Percentiles rank a stretch among this genome's conserved stretches.
phyloP scores from a whole-genome alignment of 345 rosid genomes.

The Boechera retrofracta region DNA sequence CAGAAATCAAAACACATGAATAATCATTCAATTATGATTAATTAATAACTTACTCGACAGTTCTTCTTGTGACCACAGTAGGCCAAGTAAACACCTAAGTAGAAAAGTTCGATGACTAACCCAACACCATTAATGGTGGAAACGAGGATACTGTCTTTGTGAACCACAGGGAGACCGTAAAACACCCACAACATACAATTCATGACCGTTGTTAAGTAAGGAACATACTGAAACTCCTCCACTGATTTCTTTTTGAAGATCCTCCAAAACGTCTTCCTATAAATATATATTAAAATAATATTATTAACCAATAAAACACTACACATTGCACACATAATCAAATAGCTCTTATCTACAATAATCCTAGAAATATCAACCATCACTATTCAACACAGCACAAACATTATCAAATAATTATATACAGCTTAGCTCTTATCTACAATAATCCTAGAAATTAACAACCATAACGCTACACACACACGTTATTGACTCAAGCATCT shows the following conservation, averaged over 20 bases:
- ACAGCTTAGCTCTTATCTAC: background rate
- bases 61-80: constrained; percentile 39
- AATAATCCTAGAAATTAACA: background rate
- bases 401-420: background rate
- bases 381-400: background rate
- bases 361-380: background rate
- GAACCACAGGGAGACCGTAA: constrained; percentile 64
- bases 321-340: background rate
- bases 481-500: background rate
- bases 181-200: constrained; percentile 61
- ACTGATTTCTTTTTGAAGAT: constrained; percentile 51
- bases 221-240: constrained; percentile 54
- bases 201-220: constrained; percentile 53
- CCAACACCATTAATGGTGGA: constrained; percentile 54
- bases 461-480: background rate
- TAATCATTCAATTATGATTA: background rate
- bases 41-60: constrained; percentile 36
- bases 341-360: background rate
- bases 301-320: background rate
- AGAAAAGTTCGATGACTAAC: constrained; percentile 42
- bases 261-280: constrained; percentile 47
- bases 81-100: constrained; percentile 35
- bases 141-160: constrained; percentile 53
- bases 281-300: no score
- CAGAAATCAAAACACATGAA: background rate